Percentiles rank a stretch among this genome's conserved stretches.
Evolutionary conservation across 306 rosid genomes (phyloP).

Genomic region (Styphnolobium japonicum): DNA sequence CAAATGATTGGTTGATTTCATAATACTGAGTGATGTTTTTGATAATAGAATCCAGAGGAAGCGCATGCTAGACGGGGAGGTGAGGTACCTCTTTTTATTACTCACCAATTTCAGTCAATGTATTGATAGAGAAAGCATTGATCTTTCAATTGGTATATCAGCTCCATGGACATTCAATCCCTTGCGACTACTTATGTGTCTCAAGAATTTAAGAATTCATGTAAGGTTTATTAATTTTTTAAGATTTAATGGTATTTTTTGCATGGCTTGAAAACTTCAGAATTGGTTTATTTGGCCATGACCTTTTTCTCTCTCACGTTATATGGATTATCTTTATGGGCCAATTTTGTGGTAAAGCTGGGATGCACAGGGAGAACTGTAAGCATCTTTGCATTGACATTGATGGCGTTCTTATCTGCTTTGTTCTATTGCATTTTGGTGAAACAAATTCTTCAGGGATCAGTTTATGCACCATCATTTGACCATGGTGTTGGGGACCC

Average conservation of each 20-base stretch:
- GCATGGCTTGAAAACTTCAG: background rate
- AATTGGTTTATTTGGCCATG: slow-evolving; percentile 2
- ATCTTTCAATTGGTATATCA: slow-evolving; percentile 56
- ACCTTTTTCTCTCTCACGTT: slow-evolving; percentile 9
- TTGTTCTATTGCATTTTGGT: slow-evolving; percentile 34
- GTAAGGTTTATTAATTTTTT: slow-evolving; percentile 43
- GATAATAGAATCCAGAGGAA: slow-evolving; percentile 77
- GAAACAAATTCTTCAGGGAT: slow-evolving; percentile 69
- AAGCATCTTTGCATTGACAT: slow-evolving; percentile 14
- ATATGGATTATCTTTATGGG: slow-evolving; percentile 17
- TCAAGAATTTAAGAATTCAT: slow-evolving; percentile 67
- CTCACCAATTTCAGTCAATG: slow-evolving; percentile 29
- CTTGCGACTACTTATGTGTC: slow-evolving; percentile 53
- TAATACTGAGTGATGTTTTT: slow-evolving; percentile 34
- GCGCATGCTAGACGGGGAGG: slow-evolving; percentile 99
- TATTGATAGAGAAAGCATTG: slow-evolving; percentile 24
- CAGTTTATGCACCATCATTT: slow-evolving; percentile 86
- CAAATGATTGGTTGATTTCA: slow-evolving; percentile 18
- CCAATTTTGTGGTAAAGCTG: slow-evolving; percentile 2
- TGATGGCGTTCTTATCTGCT: slow-evolving; percentile 21
- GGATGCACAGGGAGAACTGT: background rate
- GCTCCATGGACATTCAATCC: slow-evolving; percentile 99
- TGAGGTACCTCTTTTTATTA: slow-evolving; percentile 41
- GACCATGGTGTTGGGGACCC: slow-evolving; percentile 96
- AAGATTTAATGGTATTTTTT: slow-evolving; percentile 7